Evolutionary conservation across 2,329 filamentous ascomycete species (phyloP).

Genomic region (Nannizziopsis barbatae): DNA sequence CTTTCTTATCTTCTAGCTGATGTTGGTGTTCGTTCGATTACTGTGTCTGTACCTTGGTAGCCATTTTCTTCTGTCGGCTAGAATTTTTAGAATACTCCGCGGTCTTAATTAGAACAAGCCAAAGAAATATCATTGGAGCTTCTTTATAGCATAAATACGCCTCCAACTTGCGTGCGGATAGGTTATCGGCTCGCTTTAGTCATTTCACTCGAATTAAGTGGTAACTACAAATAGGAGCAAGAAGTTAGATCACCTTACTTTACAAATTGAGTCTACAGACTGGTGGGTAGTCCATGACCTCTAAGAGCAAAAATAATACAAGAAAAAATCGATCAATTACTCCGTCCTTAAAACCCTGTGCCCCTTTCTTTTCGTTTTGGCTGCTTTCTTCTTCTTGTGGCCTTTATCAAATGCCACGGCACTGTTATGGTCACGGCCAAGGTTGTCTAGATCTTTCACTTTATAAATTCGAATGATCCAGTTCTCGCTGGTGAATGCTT

Average conservation of each 20-base stretch:
- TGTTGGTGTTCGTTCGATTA: no score
- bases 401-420: constrained; percentile 45
- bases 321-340: background rate
- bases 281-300: background rate
- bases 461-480: constrained; percentile 99
- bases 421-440: constrained; percentile 73
- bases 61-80: no score
- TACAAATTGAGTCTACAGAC: no score
- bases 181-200: no score
- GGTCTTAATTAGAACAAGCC: no score
- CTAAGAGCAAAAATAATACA: background rate
- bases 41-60: no score
- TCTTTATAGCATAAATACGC: no score
- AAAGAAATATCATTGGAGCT: no score
- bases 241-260: background rate
- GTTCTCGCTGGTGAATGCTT: constrained; percentile 98
- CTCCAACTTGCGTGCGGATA: no score
- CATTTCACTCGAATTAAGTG: no score
- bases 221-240: background rate
- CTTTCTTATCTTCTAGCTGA: no score
- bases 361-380: constrained; percentile 31
- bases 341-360: constrained; percentile 34
- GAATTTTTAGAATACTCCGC: no score
- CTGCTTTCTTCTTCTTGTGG: constrained; percentile 41
- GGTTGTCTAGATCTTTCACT: constrained; percentile 96